Conservation (phyloP, 1,139 yeast species). For the Blastobotrys illinoisensis region DNA sequence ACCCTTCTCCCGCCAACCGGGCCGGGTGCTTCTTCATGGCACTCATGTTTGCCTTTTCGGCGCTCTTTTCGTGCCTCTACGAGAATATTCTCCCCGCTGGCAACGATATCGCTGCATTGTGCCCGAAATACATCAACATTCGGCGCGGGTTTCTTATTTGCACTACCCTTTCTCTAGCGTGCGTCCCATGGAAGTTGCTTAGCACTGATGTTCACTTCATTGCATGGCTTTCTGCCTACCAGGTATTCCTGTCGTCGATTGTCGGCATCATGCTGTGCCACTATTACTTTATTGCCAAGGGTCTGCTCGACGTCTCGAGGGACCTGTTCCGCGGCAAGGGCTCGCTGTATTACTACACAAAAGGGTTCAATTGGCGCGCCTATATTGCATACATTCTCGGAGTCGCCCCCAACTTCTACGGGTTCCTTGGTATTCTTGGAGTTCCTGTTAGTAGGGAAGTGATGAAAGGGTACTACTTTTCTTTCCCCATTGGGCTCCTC, state of each 20-base stretch:
- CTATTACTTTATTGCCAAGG: slow-evolving; percentile 63
- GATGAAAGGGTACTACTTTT: slow-evolving; percentile 15
- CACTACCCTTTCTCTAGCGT: slow-evolving; percentile 25
- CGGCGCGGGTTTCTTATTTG: slow-evolving; percentile 37
- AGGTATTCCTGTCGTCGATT: slow-evolving; percentile 68
- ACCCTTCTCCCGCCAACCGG: slow-evolving; percentile 52
- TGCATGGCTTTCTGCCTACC: slow-evolving; percentile 65
- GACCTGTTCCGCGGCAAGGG: slow-evolving; percentile 47
- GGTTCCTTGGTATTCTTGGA: slow-evolving; percentile 57
- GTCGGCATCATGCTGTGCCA: slow-evolving; percentile 70
- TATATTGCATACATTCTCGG: slow-evolving; percentile 47
- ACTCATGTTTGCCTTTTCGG: slow-evolving; percentile 55
- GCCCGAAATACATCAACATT: slow-evolving; percentile 48
- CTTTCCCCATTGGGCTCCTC: slow-evolving; percentile 18
- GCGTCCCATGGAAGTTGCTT: slow-evolving; percentile 64
- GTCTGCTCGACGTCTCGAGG: slow-evolving; percentile 46
- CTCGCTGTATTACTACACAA: slow-evolving; percentile 45
- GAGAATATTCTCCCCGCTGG: slow-evolving; percentile 60
- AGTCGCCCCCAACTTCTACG: slow-evolving; percentile 69
- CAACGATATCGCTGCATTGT: slow-evolving; percentile 51
- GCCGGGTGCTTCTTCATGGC: slow-evolving; percentile 72
- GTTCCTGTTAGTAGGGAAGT: slow-evolving; percentile 12
- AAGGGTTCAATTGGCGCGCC: slow-evolving; percentile 63
- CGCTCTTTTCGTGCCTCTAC: slow-evolving; percentile 30
- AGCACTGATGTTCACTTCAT: slow-evolving; percentile 63